Base-by-base conservation (phyloP, 768 basidiomycete genomes). In the Tylopilus subfusipes region DNA sequence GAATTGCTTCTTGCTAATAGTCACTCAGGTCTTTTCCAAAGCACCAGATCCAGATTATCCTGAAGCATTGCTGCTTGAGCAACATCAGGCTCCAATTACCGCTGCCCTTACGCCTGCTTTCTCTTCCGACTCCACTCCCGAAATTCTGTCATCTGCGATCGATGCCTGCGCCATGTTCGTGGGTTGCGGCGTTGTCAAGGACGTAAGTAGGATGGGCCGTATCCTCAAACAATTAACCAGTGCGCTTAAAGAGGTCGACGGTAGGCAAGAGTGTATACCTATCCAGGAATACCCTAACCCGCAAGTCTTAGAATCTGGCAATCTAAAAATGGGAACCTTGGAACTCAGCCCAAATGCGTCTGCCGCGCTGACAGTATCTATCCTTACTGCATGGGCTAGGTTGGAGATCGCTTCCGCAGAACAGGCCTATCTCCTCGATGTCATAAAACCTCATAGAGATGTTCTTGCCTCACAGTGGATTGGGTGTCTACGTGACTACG, bases 61-160 rank as follows among this genome's bases (percentile, higher is more conserved):
- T 31, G 92, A 92, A 55, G 84, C 90, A 0, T 76, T 95, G 6
- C 76, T 99, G 3, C 81, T 99, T 13, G 96, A 99, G 67, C 97
- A 99, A 68, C 90, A 97, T 69, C 97, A 99, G 73, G 96, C 97
- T 0, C 96, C 97, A 0, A 96, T 99, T 55, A 97, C 96, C 2
- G 93, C 97, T 19, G 97, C 97, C 0, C 78, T 98, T 18, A 98
- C 96, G 0, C 96, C 97, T 0, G 94, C 95, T 0, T 98, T 99
- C 65, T 93, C 93, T 2, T 80, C 92, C 0, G 97, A 98, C 66
- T 92, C 94, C 1, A 93, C 93, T 1, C 96, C 96, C 0, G 96
- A 99, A 67, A 95, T 98, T 30, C 66, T 98, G 38, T 91, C 95
- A 0, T 86, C 90, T 24, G 96, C 94, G 1, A 85, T 98, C 18